Conservation (phyloP, 2,329 filamentous ascomycete genomes). For the Raffaelea deltoideospora region DNA sequence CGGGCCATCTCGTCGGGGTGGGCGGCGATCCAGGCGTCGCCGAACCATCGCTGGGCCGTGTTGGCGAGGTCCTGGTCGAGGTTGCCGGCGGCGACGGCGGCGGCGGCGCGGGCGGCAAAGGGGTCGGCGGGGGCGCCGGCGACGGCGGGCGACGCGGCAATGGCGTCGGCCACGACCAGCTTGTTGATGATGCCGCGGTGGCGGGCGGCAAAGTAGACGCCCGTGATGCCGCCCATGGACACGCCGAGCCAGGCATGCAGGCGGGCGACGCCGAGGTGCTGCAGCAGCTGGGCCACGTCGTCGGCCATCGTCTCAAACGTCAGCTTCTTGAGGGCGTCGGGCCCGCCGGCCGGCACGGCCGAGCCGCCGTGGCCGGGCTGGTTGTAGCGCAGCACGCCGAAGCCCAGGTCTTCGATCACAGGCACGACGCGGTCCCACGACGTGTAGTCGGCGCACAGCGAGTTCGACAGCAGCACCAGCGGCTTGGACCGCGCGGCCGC, state of each 20-base stretch:
- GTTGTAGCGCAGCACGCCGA: conserved; percentile 24
- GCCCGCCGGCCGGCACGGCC: conserved; percentile 17
- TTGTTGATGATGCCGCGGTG: conserved; percentile 22
- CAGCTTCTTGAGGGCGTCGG: conserved; percentile 15
- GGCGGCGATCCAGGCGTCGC: conserved; percentile 21
- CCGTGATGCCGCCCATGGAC: conserved; percentile 26
- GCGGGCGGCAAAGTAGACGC: conserved; percentile 21
- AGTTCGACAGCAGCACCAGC: conserved; percentile 23
- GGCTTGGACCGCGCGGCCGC: conserved; percentile 14
- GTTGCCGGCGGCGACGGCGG: conserved; percentile 13
- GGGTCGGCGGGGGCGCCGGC: conserved; percentile 13
- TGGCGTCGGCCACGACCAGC: conserved; percentile 24
- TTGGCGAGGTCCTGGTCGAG: neutral
- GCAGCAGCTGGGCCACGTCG: conserved; percentile 19
- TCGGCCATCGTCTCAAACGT: conserved; percentile 23
- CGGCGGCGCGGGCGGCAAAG: conserved; percentile 19
- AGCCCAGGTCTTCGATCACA: conserved; percentile 18
- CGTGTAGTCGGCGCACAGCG: conserved; percentile 19
- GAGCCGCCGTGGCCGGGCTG: conserved; percentile 27
- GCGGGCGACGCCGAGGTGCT: conserved; percentile 9
- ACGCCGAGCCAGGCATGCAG: conserved; percentile 26
- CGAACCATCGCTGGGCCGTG: conserved; percentile 4
- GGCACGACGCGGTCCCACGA: conserved; percentile 25
- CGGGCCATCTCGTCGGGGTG: conserved; percentile 10
- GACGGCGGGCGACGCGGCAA: conserved; percentile 6